Evolutionary conservation across 768 basidiomycete species (phyloP).

Genomic region (Kwoniella heveanensis): DNA sequence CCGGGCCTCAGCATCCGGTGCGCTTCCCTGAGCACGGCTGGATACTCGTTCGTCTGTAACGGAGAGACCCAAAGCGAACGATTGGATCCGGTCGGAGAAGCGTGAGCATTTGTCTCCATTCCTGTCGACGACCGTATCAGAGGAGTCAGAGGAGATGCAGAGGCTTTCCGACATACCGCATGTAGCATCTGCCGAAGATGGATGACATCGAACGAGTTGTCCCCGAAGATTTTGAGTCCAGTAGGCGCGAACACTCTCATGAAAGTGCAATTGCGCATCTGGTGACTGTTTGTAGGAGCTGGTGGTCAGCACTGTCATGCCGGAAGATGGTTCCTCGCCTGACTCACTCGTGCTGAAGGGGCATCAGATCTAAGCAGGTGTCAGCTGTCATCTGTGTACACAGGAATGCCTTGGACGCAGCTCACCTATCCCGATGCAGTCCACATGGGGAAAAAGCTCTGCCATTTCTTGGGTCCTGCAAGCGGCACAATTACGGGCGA

Average conservation of each 20-base stretch:
- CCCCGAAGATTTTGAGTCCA: slow-evolving; percentile 10
- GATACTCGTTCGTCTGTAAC: slow-evolving; percentile 23
- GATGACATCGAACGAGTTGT: slow-evolving; percentile 20
- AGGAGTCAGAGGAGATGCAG: too few species aligned
- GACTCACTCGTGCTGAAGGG: slow-evolving; percentile 27
- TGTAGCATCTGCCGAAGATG: slow-evolving; percentile 26
- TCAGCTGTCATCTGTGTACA: too few species aligned
- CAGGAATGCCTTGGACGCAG: background rate
- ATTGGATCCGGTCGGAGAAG: too few species aligned
- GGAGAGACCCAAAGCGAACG: too few species aligned
- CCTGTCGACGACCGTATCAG: too few species aligned
- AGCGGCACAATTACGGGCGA: too few species aligned
- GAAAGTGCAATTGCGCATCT: slow-evolving; percentile 22
- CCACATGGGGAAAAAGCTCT: slow-evolving; percentile 20
- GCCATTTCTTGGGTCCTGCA: slow-evolving; percentile 28
- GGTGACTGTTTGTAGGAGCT: slow-evolving; percentile 4
- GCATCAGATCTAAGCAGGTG: slow-evolving; percentile 13
- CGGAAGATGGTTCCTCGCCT: too few species aligned
- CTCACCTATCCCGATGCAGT: slow-evolving; percentile 28
- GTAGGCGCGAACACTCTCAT: slow-evolving; percentile 17
- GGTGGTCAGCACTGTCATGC: background rate
- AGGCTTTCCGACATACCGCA: slow-evolving; percentile 22
- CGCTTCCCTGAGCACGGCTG: slow-evolving; percentile 3
- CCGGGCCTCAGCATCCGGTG: slow-evolving; percentile 18
- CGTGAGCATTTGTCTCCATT: too few species aligned